Evolutionary conservation across 306 rosid species (phyloP).

Genomic region (Citrullus amarus): DNA sequence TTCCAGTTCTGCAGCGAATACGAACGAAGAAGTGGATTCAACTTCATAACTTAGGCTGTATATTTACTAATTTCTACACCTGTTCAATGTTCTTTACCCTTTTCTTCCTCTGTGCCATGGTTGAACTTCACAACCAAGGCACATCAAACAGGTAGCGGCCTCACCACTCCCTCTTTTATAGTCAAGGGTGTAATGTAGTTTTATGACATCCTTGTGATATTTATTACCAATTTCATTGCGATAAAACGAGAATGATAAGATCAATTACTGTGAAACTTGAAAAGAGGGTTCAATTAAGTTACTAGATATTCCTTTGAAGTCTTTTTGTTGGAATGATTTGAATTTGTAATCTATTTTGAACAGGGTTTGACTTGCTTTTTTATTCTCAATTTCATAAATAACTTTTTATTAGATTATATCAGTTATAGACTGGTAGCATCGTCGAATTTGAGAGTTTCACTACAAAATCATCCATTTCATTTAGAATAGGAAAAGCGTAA

Average conservation of each 20-base stretch:
- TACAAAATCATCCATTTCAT: neutral
- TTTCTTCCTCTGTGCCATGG: neutral
- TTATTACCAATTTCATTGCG: neutral
- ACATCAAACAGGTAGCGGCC: neutral
- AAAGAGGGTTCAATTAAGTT: neutral
- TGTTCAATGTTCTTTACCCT: neutral
- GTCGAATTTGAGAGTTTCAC: too few relatives aligned
- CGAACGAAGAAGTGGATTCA: neutral
- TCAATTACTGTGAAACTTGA: neutral
- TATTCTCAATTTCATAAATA: too few relatives aligned
- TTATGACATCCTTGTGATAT: neutral
- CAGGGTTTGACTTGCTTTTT: too few relatives aligned
- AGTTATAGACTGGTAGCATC: too few relatives aligned
- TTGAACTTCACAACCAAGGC: neutral
- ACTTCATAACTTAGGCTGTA: neutral
- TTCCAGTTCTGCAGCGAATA: constrained; percentile 13
- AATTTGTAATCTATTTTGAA: too few relatives aligned
- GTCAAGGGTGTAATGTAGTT: neutral
- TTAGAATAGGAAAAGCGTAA: neutral
- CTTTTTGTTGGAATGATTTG: too few relatives aligned
- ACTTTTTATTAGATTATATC: too few relatives aligned
- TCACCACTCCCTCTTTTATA: neutral
- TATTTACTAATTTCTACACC: neutral
- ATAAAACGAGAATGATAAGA: neutral
- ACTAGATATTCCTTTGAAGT: neutral